Base-by-base conservation (phyloP, 768 basidiomycete genomes). In the Leccinum broughii region DNA sequence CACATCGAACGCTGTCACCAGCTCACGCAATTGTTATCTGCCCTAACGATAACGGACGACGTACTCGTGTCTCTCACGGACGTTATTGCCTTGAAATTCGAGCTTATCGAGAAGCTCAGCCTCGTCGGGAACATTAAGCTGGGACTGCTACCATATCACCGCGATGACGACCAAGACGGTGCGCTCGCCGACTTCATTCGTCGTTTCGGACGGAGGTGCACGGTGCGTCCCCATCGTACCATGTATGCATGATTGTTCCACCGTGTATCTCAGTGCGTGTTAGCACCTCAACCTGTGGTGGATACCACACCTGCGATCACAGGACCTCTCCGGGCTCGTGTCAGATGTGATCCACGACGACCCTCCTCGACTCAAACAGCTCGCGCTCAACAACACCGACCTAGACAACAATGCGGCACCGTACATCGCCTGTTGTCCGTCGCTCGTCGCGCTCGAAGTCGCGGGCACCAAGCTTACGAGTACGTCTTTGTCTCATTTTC, bases 351-450 rank as follows among this genome's bases (percentile, higher is more conserved):
- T 24, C 34, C 24, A 61, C 13, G 59, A 67, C 24, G 49, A 15
- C 4, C 64, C 74, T 6, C 75, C 85, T 2, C 70, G 66, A 13
- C 68, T 90, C 11, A 76, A 81, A 57, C 77, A 74, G 4, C 77
- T 90, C 7, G 73, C 77, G 14, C 72, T 90, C 37, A 87, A 83
- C 66, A 83, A 85, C 62, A 89, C 88, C 0, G 72, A 78, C 2
- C 77, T 90, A n/a, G 85, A 85, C 54, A 87, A 90, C 58, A 76
- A 77, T 2, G 82, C 83, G 7, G 78, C 79, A 1, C 73, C 70
- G 3, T 88, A 76, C 64, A 77, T 90, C 44, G 75, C 84, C 9
- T 67, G 77, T 20, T 90, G 88, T 67, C 63, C 70, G 6, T 67
- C 70, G 3, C 78, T 90, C 41, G 70, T 68, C 28, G 76, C 74